phyloP scores from a whole-genome alignment of 2,329 filamentous ascomycete genomes.

The Colletotrichum musicola region DNA sequence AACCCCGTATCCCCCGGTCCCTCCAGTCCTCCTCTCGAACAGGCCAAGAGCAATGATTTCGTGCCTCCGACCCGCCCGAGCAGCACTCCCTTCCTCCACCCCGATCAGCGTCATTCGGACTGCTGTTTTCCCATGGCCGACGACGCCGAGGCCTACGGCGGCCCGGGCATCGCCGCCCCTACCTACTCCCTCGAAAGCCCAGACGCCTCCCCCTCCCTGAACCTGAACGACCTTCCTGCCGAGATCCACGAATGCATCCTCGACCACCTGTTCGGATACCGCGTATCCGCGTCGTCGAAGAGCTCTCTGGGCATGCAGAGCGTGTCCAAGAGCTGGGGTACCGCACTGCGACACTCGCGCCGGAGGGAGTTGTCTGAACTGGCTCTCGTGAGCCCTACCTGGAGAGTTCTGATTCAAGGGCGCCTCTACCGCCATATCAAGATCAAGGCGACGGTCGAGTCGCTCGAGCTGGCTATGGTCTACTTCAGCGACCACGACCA shows the following conservation, averaged over 20 bases:
- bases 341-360: constrained; percentile 74
- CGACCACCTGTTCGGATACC: constrained; percentile 78
- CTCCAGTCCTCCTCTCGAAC: constrained; percentile 64
- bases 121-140: constrained; percentile 50
- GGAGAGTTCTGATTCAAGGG: constrained; percentile 77
- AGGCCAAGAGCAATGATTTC: constrained; percentile 60
- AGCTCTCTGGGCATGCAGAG: constrained; percentile 67
- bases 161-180: constrained; percentile 44
- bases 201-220: constrained; percentile 29
- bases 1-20: constrained; percentile 68
- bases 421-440: constrained; percentile 82
- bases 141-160: constrained; percentile 45
- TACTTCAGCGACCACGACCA: constrained; percentile 73
- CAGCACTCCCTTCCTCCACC: constrained; percentile 71
- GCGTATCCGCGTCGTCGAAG: constrained; percentile 70
- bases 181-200: constrained; percentile 38
- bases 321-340: constrained; percentile 71
- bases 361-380: constrained; percentile 76
- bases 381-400: constrained; percentile 72
- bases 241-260: constrained; percentile 81
- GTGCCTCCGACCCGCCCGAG: constrained; percentile 66
- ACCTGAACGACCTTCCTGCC: constrained; percentile 68
- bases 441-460: constrained; percentile 77
- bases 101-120: constrained; percentile 61
- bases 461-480: constrained; percentile 67